Evolutionary conservation across 768 basidiomycete genomes (phyloP).

Genomic region (Chalciporus piperatus): DNA sequence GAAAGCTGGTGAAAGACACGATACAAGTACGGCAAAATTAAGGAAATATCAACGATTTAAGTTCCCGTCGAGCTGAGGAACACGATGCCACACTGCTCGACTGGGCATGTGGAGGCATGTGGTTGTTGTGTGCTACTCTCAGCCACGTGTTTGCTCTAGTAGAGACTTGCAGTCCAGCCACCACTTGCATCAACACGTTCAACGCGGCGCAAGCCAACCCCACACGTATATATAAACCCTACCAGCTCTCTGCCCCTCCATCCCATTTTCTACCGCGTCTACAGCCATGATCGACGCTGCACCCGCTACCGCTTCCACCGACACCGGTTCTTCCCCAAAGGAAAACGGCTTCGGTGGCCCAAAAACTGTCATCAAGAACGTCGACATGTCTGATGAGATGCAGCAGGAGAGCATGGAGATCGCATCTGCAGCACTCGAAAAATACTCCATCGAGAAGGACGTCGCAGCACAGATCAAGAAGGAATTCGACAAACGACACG

Average conservation of each 20-base stretch:
- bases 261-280: neutral
- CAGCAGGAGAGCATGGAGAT: slow-evolving; percentile 93
- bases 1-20: no score
- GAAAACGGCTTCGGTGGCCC: slow-evolving; percentile 40
- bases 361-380: slow-evolving; percentile 93
- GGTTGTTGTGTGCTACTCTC: neutral
- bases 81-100: neutral
- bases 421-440: slow-evolving; percentile 79
- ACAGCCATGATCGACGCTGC: slow-evolving; percentile 55
- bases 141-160: slow-evolving; percentile 12
- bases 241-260: neutral
- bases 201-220: slow-evolving; percentile 12
- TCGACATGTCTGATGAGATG: slow-evolving; percentile 97
- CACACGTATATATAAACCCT: slow-evolving; percentile 30
- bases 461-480: slow-evolving; percentile 98
- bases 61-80: no score
- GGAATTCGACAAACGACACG: slow-evolving; percentile 91
- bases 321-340: slow-evolving; percentile 44
- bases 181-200: slow-evolving; percentile 17
- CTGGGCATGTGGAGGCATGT: slow-evolving; percentile 7
- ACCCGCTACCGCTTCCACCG: slow-evolving; percentile 54
- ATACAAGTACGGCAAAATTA: no score
- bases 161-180: neutral
- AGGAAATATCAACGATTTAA: no score
- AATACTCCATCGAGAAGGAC: slow-evolving; percentile 95